phyloP scores from a whole-genome alignment of 176 grass and related monocot species.

The Rhynchospora pubera region DNA sequence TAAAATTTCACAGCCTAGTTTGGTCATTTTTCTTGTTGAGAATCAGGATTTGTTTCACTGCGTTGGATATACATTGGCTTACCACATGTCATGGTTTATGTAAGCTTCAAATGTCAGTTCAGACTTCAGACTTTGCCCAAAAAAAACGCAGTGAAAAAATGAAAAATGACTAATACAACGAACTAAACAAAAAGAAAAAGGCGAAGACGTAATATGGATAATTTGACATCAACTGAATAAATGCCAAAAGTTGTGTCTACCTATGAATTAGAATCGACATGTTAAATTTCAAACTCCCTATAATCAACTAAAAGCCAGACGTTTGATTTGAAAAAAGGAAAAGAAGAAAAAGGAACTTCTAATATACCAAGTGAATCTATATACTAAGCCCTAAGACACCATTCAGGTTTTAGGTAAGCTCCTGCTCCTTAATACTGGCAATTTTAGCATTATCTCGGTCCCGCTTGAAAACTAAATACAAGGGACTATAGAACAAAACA shows the following conservation, averaged over 20 bases:
- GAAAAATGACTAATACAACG: neutral
- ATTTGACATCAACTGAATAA: neutral
- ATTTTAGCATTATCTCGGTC: constrained; percentile 50
- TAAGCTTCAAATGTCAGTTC: too few relatives aligned
- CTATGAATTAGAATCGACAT: neutral
- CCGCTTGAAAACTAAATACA: constrained; percentile 69
- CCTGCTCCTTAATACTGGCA: constrained; percentile 44
- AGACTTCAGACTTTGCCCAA: too few relatives aligned
- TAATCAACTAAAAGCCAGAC: neutral
- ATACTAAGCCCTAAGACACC: neutral
- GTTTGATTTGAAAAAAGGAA: neutral
- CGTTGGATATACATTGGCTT: too few relatives aligned
- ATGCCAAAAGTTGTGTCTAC: neutral
- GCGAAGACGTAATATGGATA: neutral
- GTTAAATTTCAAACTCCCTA: neutral
- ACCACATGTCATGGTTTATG: too few relatives aligned
- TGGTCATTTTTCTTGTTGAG: too few relatives aligned
- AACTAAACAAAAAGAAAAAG: neutral
- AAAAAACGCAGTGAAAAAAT: too few relatives aligned
- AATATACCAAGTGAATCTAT: neutral
- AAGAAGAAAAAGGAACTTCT: neutral
- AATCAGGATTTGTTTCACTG: too few relatives aligned
- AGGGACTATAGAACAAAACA: constrained; percentile 69
- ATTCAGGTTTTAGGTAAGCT: constrained; percentile 1
- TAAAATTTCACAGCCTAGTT: too few relatives aligned